Evolutionary conservation across 169 alveolate species (phyloP), one percentile per base, ranked within the genome.

Genomic region (Plasmodium gonderi): DNA sequence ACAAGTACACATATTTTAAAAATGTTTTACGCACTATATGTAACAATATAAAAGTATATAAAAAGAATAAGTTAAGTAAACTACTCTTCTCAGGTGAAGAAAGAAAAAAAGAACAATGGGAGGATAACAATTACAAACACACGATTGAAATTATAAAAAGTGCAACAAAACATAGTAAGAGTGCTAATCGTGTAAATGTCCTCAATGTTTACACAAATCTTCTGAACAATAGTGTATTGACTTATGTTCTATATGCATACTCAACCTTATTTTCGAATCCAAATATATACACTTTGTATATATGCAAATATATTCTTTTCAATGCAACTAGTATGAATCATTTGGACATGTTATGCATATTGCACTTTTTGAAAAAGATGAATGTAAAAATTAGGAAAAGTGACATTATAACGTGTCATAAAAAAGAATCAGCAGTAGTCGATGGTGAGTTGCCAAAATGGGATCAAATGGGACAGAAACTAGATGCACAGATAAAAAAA

Each of bases 1-100:
- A 85, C 44, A 85, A 75, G 40, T 85, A 85, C 29, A 72, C 87
- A 23, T 85, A 85, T 23, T 85, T 74, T 85, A 85, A 85, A 44
- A 85, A 85, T 77, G 64, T 85, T 4, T 65, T 85, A 14, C 64
- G 85, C 14, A 49, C 42, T 36, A 60, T 85, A 44, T 85, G 92
- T 72, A 85, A 44, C 44, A 29, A 85, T 51, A 85, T 85, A 36
- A 85, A 44, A 29, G 92, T 85, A 1, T 74, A 85, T 26, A 85
- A 74, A 77, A 85, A 7, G 29, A 85, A 49, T 20, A 85, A 85
- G 26, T 9, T 85, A 40, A 51, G 40, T 3, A 85, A n/a, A 38
- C 45, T 85, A 38, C 33, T 60, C 0, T 1, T 77, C 12, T 36
- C 42, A 44, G 67, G 20, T 78, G 87, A 82, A 20, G 72, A 36